A percentile compares a stretch with the other conserved stretches of the same genome.
Conservation (phyloP, 192 early-diverging fungal species). For the Coemansia nantahalensis region DNA sequence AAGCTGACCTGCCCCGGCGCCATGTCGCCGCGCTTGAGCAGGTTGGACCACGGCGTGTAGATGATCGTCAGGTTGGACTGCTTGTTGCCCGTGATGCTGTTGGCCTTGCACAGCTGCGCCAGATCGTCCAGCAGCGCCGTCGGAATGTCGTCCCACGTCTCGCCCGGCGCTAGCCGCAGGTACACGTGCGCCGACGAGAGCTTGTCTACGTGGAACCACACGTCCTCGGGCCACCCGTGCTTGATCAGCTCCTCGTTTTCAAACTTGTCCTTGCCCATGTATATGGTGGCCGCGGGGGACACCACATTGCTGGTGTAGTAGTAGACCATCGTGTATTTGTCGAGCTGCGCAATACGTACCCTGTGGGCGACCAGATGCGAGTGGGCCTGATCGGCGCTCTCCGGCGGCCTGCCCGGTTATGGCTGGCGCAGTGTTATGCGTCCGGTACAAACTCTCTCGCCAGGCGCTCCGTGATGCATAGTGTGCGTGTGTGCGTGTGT, state of each 20-base stretch:
- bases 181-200: conserved; percentile 97
- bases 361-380: too few relatives aligned
- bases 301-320: conserved; percentile 70
- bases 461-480: too few relatives aligned
- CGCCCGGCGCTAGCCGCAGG: conserved; percentile 66
- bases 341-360: too few relatives aligned
- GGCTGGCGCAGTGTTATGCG: too few relatives aligned
- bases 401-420: too few relatives aligned
- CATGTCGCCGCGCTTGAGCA: conserved; percentile 92
- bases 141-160: conserved; percentile 82
- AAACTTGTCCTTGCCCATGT: conserved; percentile 99
- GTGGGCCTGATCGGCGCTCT: too few relatives aligned
- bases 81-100: conserved; percentile 97
- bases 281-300: conserved; percentile 73
- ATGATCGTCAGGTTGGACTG: conserved; percentile 88
- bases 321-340: conserved; percentile 57
- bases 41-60: conserved; percentile 89
- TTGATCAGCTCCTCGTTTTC: conserved; percentile 98
- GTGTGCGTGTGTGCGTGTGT: too few relatives aligned
- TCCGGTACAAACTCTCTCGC: too few relatives aligned
- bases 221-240: conserved; percentile 92
- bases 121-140: conserved; percentile 71
- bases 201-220: conserved; percentile 97
- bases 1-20: conserved; percentile 96
- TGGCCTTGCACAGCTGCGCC: conserved; percentile 96